phyloP scores from a whole-genome alignment of 768 basidiomycete genomes.

The Mrakia gelida region DNA sequence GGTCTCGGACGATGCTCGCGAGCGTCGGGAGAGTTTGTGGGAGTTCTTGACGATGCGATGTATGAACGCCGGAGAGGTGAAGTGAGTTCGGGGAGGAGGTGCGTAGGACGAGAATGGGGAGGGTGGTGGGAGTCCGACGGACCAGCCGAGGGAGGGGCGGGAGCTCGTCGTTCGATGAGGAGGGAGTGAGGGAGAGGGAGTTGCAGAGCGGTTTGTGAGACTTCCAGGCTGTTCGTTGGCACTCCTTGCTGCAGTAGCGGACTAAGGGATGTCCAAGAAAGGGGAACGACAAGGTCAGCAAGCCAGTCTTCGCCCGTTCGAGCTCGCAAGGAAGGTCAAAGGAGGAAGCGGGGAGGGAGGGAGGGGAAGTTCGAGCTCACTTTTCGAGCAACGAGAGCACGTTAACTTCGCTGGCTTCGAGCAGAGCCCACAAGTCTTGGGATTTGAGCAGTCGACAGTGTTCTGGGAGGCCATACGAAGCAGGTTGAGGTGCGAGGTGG shows the following conservation, averaged over 20 bases:
- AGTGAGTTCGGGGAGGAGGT: background rate
- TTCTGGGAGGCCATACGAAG: no score
- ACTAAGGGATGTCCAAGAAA: background rate
- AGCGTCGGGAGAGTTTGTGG: background rate
- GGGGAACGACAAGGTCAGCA: no score
- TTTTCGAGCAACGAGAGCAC: no score
- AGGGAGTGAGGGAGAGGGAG: background rate
- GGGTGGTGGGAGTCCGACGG: background rate
- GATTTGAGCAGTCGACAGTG: no score
- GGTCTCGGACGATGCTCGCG: background rate
- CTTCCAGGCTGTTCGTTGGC: background rate
- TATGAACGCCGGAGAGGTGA: background rate
- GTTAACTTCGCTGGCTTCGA: no score
- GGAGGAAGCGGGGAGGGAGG: no score
- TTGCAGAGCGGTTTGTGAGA: background rate
- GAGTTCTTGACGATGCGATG: background rate
- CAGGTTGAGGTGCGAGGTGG: no score
- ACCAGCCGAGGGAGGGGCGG: background rate
- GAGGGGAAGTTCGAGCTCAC: no score
- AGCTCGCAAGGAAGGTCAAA: no score
- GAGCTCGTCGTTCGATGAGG: background rate
- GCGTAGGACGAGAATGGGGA: background rate
- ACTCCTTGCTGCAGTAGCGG: background rate
- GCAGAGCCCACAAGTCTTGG: no score
- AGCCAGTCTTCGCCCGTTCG: no score